Percentiles rank a stretch among this genome's conserved stretches.
Conservation (phyloP, 2,329 filamentous ascomycete species). For the Arachnomyces sp. region DNA sequence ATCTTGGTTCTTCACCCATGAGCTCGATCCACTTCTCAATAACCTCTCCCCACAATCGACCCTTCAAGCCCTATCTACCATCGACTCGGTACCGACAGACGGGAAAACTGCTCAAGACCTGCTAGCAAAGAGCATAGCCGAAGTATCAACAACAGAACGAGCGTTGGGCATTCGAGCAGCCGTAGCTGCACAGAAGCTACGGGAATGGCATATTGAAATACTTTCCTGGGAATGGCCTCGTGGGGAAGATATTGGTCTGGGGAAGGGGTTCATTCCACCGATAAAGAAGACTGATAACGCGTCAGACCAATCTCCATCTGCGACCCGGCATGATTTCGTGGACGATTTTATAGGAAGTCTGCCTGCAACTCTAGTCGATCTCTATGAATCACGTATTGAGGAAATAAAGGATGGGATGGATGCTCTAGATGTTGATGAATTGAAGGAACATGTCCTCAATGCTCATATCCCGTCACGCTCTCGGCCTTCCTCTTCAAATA, state of each 20-base stretch:
- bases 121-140: conserved; percentile 43
- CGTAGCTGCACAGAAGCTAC: conserved; percentile 49
- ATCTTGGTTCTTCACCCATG: conserved; percentile 27
- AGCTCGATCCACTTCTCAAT: conserved; percentile 41
- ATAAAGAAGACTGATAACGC: conserved; percentile 1
- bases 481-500: conserved; percentile 41
- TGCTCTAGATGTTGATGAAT: conserved; percentile 52
- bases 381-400: conserved; percentile 65
- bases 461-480: conserved; percentile 63
- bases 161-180: conserved; percentile 53
- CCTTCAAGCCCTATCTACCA: conserved; percentile 40
- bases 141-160: conserved; percentile 48
- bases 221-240: conserved; percentile 52
- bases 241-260: conserved; percentile 26
- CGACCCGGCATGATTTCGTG: conserved; percentile 19
- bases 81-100: conserved; percentile 32
- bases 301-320: not conserved
- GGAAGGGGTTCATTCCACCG: conserved; percentile 35
- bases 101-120: conserved; percentile 29
- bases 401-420: conserved; percentile 53
- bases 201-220: conserved; percentile 51
- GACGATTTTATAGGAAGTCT: conserved; percentile 62
- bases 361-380: conserved; percentile 52
- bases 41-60: conserved; percentile 48
- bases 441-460: conserved; percentile 79